Evolutionary conservation across 208 protist genomes (phyloP).

Genomic region (Trypanosoma grayi): DNA sequence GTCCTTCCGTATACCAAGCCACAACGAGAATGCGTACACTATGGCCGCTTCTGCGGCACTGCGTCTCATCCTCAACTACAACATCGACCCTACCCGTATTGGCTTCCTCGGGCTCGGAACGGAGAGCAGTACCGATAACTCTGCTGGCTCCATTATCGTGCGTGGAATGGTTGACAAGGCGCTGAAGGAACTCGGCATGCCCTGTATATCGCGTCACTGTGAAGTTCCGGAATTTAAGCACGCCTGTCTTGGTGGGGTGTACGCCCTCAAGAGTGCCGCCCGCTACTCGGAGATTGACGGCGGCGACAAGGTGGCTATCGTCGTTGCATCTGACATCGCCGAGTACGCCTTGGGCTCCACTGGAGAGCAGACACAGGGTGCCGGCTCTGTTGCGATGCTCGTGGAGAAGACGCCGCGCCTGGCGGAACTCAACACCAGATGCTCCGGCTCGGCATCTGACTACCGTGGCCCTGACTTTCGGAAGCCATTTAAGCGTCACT

Average conservation of each 20-base stretch:
- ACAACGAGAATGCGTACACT: constrained; percentile 91
- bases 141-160: constrained; percentile 88
- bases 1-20: constrained; percentile 81
- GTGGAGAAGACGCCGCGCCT: constrained; percentile 75
- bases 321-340: constrained; percentile 87
- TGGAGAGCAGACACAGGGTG: constrained; percentile 89
- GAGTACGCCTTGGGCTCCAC: constrained; percentile 88
- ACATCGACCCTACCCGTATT: constrained; percentile 76
- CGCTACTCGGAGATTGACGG: constrained; percentile 70
- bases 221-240: constrained; percentile 93
- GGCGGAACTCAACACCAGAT: constrained; percentile 74
- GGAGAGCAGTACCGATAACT: constrained; percentile 89
- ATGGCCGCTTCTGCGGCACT: constrained; percentile 90
- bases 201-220: constrained; percentile 73
- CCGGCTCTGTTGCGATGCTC: constrained; percentile 80
- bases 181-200: constrained; percentile 63
- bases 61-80: constrained; percentile 84
- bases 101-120: constrained; percentile 90
- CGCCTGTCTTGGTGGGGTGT: constrained; percentile 89
- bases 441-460: constrained; percentile 72
- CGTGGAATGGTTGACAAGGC: constrained; percentile 90
- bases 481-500: constrained; percentile 86
- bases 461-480: constrained; percentile 91
- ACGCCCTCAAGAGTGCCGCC: constrained; percentile 82
- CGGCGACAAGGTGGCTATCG: constrained; percentile 73